phyloP scores from a whole-genome alignment of 169 alveolate species.

The Pseudocohnilembus persalinus region DNA sequence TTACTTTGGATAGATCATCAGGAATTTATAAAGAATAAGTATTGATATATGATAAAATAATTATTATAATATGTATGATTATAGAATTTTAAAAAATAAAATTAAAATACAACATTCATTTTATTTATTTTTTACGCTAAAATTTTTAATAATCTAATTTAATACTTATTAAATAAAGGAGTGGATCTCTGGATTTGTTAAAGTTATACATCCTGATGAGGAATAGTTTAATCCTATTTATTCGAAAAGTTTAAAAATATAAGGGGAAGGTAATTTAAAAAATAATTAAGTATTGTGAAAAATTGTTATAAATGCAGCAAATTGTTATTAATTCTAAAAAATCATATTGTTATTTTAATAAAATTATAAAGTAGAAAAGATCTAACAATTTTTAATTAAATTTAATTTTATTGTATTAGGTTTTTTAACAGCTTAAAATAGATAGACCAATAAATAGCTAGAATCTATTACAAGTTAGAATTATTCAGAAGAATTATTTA shows the following conservation, averaged over 20 bases:
- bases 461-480: slow-evolving; percentile 14
- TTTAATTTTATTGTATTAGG: not conserved
- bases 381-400: not conserved
- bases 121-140: not conserved
- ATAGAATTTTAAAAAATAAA: not conserved
- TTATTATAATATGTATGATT: not conserved
- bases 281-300: no score
- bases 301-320: no score
- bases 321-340: no score
- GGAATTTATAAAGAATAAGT: slow-evolving; percentile 36
- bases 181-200: slow-evolving; percentile 12
- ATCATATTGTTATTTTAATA: no score
- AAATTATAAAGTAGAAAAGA: no score
- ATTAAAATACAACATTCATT: no score
- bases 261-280: slow-evolving; percentile 25
- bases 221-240: no score
- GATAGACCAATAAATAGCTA: slow-evolving; percentile 34
- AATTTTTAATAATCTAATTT: no score
- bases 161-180: slow-evolving; percentile 38
- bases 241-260: not conserved
- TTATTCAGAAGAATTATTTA: slow-evolving; percentile 7
- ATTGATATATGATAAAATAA: not conserved
- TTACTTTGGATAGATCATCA: slow-evolving; percentile 40
- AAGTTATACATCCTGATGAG: not conserved
- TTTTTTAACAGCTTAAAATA: slow-evolving; percentile 11